Base-by-base conservation (phyloP, 768 basidiomycete genomes). In the Paxillus rubicundulus region DNA sequence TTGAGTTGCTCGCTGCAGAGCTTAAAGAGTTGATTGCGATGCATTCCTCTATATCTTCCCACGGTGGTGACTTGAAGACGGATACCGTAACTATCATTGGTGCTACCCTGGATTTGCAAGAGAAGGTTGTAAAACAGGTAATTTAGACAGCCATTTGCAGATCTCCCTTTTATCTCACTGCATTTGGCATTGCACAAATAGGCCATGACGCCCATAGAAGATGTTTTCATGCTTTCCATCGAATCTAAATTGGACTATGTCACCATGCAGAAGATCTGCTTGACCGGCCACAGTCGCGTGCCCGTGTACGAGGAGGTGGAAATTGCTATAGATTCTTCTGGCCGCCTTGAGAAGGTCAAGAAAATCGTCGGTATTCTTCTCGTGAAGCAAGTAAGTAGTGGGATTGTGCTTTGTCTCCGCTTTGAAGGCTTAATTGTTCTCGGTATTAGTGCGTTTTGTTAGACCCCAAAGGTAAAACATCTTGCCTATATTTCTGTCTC, bases 31-130 rank as follows among this genome's bases (percentile, higher is more conserved):
- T 96, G 24, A 93, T 96, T 52, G 90, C 91, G 2, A 83, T 95
- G 82, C 93, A 96, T 57, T 85, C 84, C 2, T 82, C 80, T 0
- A 77, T 78, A 30, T 85, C 81, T 5, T 75, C 85, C 0, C 86
- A 85, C 52, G 92, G 91, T 12, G 93, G 93, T 10, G 93, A 96
- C 65, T 74, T 95, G 40, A 87, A 90, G 62, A 81, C 73, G 1
- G 92, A 95, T 63, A 95, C 92, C 0, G 89, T 94, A 46, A 85
- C 85, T 1, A 94, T 95, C 66, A 92, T 94, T 36, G 91, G 92
- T 16, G 89, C 89, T 1, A 91, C 91, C 0, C 81, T 96, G 20
- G 92, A 94, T 64, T 70, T 96, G 13, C 92, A 95, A 64, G 89
- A 89, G 61, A 95, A 94, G 64, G 85, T 86, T 33, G 87, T 89